A percentile compares a stretch with the other conserved stretches of the same genome.
Conservation (phyloP, 1,284 basidiomycete genomes). For the Vanrija sp. region DNA sequence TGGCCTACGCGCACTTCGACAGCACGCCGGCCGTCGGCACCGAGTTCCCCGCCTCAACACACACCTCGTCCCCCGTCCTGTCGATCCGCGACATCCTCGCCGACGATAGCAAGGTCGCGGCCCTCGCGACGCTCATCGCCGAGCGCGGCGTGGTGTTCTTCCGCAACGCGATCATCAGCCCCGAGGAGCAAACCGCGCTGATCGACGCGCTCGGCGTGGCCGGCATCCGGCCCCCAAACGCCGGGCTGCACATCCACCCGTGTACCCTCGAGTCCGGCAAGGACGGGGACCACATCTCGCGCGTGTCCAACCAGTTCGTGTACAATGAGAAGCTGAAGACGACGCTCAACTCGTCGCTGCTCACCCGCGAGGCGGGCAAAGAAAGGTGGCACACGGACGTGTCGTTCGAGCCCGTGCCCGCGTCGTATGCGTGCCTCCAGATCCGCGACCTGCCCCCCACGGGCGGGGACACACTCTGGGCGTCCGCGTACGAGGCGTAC, state of each 20-base stretch:
- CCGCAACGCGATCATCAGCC: constrained; percentile 54
- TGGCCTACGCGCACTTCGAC: constrained; percentile 30
- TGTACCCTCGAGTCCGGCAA: constrained; percentile 53
- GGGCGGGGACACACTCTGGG: constrained; percentile 40
- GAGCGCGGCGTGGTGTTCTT: constrained; percentile 70
- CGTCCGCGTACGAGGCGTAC: constrained; percentile 55
- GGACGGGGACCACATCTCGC: constrained; percentile 53
- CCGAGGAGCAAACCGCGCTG: constrained; percentile 52
- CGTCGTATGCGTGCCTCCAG: constrained; percentile 54
- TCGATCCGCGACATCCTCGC: constrained; percentile 62
- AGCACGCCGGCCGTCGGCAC: constrained; percentile 34
- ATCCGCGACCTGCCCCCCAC: constrained; percentile 55
- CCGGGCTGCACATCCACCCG: constrained; percentile 61
- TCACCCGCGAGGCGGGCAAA: constrained; percentile 2
- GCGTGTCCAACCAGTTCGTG: constrained; percentile 51
- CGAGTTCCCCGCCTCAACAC: constrained; percentile 35
- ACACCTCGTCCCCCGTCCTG: constrained; percentile 8
- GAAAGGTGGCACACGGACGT: constrained; percentile 54
- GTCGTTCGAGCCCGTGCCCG: constrained; percentile 63
- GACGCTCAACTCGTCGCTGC: no score
- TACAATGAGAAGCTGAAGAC: constrained; percentile 30
- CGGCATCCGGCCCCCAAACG: constrained; percentile 57
- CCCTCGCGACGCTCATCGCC: constrained; percentile 50
- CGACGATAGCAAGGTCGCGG: constrained; percentile 53
- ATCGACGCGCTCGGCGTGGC: constrained; percentile 55